Evolutionary conservation across 768 basidiomycete species (phyloP), one percentile per base, ranked within the genome.

Genomic region (Terana coerulea): DNA sequence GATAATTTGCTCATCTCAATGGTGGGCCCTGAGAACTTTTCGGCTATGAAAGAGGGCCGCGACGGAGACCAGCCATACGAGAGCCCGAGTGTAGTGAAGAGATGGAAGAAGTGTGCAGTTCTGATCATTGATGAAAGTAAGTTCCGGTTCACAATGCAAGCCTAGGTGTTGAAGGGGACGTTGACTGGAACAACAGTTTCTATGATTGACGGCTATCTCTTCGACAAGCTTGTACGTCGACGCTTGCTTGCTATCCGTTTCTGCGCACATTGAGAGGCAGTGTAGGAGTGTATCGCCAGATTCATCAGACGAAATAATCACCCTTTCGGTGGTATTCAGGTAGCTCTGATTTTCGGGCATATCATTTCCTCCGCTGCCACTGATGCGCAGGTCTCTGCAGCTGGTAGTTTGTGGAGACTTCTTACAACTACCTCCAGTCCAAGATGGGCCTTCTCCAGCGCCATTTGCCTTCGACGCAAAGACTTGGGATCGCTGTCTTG

Each of bases 281-380:
- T 24, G 12, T 42, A 86, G 83, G 81, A 83, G 62, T 61, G 67
- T 25, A 79, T 94, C 21, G 92, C 81, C 40, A 75, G 78, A 33
- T 60, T 65, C 19, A 37, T 91, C 14, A 72, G 88, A 40, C 63
- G 72, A 17, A 78, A 70, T 44, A 62, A 69, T 0, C 56, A 56
- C 40, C 88, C 90, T 0, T 94, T 92, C 59, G 92, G 91, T 12
- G 91, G 91, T 4, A 90, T 95, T 37, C 91, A 93, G 86, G 78
- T 94, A n/a, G n/a, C n/a, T n/a, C n/a, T n/a, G n/a, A n/a, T n/a
- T n/a, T n/a, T n/a, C n/a, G n/a, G n/a, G n/a, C n/a, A n/a, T n/a
- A n/a, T n/a, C n/a, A n/a, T n/a, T n/a, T n/a, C n/a, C n/a, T n/a
- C n/a, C n/a, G n/a, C n/a, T n/a, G n/a, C n/a, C n/a, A n/a, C n/a